Evolutionary conservation across 257 asterid genomes (phyloP).

Genomic region (Jacaranda mimosifolia): DNA sequence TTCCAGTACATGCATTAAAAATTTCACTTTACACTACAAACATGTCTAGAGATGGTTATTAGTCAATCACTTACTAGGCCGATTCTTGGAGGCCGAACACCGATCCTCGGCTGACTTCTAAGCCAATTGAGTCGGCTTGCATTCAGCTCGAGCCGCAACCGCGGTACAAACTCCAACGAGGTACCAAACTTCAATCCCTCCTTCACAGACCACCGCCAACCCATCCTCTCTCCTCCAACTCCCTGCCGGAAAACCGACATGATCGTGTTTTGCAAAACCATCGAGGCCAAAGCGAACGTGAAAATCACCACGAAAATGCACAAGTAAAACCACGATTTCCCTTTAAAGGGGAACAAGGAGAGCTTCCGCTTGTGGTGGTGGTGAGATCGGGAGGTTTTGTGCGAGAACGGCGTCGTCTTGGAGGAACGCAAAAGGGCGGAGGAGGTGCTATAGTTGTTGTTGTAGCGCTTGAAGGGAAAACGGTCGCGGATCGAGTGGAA

Average conservation of each 20-base stretch:
- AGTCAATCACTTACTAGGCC: constrained; percentile 68
- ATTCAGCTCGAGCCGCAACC: constrained; percentile 47
- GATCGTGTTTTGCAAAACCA: constrained; percentile 91
- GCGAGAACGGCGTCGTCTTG: constrained; percentile 51
- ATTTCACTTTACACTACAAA: constrained; percentile 19
- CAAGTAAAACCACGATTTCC: constrained; percentile 73
- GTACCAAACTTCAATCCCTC: constrained; percentile 80
- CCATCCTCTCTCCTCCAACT: constrained; percentile 61
- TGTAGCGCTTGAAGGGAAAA: constrained; percentile 69
- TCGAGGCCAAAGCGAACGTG: constrained; percentile 75
- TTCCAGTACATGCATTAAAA: background rate
- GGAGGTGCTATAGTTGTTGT: constrained; percentile 36
- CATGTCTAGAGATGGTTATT: background rate
- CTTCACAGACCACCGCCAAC: constrained; percentile 79
- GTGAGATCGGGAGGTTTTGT: constrained; percentile 75
- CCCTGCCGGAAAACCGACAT: constrained; percentile 67
- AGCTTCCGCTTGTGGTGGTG: constrained; percentile 62
- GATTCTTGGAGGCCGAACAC: constrained; percentile 80
- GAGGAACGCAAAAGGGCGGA: constrained; percentile 47
- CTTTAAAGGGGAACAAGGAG: constrained; percentile 46
- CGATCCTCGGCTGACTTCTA: constrained; percentile 73
- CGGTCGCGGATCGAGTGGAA: constrained; percentile 90
- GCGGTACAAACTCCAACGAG: constrained; percentile 74
- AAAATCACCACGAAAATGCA: constrained; percentile 67
- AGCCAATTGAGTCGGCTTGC: constrained; percentile 67